Evolutionary conservation across 352 stramenopile genomes (phyloP), one percentile per base, ranked within the genome.

Genomic region (Phytophthora sp.): DNA sequence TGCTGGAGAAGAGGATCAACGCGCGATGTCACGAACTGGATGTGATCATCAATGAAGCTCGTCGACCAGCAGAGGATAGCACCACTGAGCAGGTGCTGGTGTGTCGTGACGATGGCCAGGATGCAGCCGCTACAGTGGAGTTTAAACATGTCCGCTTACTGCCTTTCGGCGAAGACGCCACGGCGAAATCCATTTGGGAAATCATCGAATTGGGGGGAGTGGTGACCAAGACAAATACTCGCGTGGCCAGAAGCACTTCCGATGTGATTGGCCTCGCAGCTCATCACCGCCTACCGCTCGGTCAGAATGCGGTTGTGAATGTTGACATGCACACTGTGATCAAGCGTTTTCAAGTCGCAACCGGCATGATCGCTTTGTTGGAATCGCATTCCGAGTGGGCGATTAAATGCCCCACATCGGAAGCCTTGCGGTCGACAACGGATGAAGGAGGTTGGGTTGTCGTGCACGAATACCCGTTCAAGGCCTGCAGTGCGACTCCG

Each of bases 301-400:
- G 29, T 3, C 27, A 52, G 12, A 69, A 42, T 7, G 42, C 7
- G 5, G 53, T 26, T 4, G 57, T 63, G 26, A 54, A 13, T 27
- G 50, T 50, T 20, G 33, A 68, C 21, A 44, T 63, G 7, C 63
- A 63, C 36, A 41, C 46, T 6, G 36, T 67, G 2, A 47, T 54
- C 23, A 71, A 71, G n/a, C 57, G 57, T 1, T 58, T 71, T 47
- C 24, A 12, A 18, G 50, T 52, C 3, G 12, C 41, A 1, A 24
- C 33, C 38, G 57, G 63, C 8, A 62, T 57, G 46, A 27, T 67
- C 1, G 57, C 53, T 42, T 52, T 71, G 13, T 29, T 56, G 0
- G 63, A 71, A 44, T 47, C 49, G 6, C 58, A 29, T 39, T 67
- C 63, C 8, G 63, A 71, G 9, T 71, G 63, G 63, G 63, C 50